phyloP scores from a whole-genome alignment of 1,139 yeast species.

The Zygoascus meyerae region DNA sequence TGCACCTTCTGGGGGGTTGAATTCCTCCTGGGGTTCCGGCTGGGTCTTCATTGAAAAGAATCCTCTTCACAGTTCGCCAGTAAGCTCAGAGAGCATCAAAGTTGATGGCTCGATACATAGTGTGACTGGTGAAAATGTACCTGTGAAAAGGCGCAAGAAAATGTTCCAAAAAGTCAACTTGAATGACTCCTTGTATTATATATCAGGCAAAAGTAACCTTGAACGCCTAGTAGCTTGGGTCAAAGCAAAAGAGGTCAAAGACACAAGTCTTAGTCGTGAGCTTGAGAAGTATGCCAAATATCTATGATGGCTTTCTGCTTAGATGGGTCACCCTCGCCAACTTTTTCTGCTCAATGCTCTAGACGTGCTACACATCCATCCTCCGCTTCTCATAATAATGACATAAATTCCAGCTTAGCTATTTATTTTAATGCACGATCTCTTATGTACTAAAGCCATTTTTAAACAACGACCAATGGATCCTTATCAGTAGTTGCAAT shows the following conservation, averaged over 20 bases:
- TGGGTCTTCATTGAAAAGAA: conserved; percentile 8
- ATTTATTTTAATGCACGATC: no score
- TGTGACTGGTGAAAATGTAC: no score
- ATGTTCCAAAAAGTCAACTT: neutral
- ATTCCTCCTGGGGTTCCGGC: conserved; percentile 6
- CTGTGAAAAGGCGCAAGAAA: no score
- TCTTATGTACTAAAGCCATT: neutral
- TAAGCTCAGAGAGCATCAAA: no score
- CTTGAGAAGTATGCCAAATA: conserved; percentile 16
- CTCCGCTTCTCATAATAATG: no score
- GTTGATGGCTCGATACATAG: no score
- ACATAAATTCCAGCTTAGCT: no score
- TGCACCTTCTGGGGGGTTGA: no score
- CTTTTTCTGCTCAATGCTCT: no score
- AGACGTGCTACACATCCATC: no score
- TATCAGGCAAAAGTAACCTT: conserved; percentile 24
- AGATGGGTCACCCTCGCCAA: conserved; percentile 1
- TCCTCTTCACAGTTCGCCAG: neutral
- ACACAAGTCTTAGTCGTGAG: conserved; percentile 11
- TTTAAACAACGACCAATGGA: conserved; percentile 7
- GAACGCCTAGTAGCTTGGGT: conserved; percentile 26
- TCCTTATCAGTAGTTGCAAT: conserved; percentile 7
- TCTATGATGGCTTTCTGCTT: neutral
- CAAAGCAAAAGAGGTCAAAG: conserved; percentile 4
- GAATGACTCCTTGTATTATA: conserved; percentile 19